These are phyloP conservation scores for Fraxinus albicans DNA, from an alignment of 305 asterid species.

Conservation along the genomic window DNA sequence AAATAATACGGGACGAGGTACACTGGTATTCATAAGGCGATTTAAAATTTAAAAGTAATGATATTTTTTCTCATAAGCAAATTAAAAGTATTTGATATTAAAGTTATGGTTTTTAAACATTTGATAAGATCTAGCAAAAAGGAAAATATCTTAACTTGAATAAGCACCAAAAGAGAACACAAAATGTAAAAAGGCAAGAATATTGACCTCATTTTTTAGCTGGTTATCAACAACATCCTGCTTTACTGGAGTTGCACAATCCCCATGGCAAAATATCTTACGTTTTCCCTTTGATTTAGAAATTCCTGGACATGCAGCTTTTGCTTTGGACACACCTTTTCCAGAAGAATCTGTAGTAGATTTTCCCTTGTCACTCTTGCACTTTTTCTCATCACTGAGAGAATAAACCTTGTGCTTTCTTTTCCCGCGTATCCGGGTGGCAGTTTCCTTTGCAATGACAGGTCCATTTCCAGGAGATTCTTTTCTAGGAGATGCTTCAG, in stretches of 20 bases:
- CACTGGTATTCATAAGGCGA: not conserved
- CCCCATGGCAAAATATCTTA: constrained; percentile 37
- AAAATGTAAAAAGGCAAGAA: constrained; percentile 17
- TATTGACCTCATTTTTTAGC: constrained; percentile 59
- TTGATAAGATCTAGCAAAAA: not conserved
- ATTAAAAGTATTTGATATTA: not conserved
- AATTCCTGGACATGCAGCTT: constrained; percentile 39
- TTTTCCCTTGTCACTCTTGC: constrained; percentile 46
- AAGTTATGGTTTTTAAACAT: not conserved
- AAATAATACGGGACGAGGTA: not conserved
- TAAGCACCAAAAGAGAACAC: constrained; percentile 12
- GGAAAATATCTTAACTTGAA: not conserved
- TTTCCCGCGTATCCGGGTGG: constrained; percentile 46
- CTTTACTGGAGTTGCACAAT: constrained; percentile 31
- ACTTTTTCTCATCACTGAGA: constrained; percentile 42
- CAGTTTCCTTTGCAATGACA: constrained; percentile 41
- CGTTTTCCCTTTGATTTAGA: constrained; percentile 48
- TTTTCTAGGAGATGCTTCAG: constrained; percentile 33
- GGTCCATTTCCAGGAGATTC: constrained; percentile 42
- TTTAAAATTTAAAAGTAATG: not conserved
- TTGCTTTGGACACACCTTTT: constrained; percentile 41
- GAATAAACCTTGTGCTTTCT: constrained; percentile 41
- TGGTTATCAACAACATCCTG: constrained; percentile 38
- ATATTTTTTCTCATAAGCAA: not conserved
- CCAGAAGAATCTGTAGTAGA: constrained; percentile 37